Evolutionary conservation across 352 stramenopile genomes (phyloP), one percentile per base, ranked within the genome.

Genomic region (Lagenidium giganteum): DNA sequence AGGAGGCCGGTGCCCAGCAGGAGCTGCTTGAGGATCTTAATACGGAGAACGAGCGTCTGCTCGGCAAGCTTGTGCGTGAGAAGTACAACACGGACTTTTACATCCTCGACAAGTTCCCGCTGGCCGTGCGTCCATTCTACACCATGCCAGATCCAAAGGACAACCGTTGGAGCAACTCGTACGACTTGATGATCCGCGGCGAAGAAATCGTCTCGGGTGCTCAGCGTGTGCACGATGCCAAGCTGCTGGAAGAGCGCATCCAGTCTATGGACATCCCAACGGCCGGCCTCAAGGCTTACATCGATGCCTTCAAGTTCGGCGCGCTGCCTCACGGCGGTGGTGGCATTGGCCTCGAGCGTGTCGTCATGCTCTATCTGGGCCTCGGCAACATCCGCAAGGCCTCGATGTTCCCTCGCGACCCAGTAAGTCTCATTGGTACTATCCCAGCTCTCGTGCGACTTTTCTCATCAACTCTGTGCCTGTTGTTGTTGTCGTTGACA

Each of bases 31-130:
- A 92, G 18, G 84, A 94, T 32, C 39, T 94, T 45, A 97, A 63
- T 34, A 98, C 95, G 24, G 91, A 96, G 67, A 98, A 99, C 64
- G 97, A 99, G 68, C 98, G 98, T 74, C 95, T 87, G 56, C 89
- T 98, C 29, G 95, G 96, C 42, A 67, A 79, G 35, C 77, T 97
- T 31, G 93, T 99, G 13, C 95, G 95, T 62, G 89, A 96, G 42
- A 99, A 99, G 80, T 99, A 98, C 64, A 87, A 91, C 42, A 99
- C 96, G 49, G 97, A 99, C 73, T 99, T 99, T 64, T 99, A 98
- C 82, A 98, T 99, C 47, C 90, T 99, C 67, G 96, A 99, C 88
- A 98, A 99, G 81, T 99, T 98, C 79, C 97, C 97, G 24, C 63
- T 99, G n/a, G 61, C 80, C 20, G 95, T 98, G 53, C 87, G 97